Conservation (phyloP, 2,329 filamentous ascomycete species). For the Fusarium compactum region DNA sequence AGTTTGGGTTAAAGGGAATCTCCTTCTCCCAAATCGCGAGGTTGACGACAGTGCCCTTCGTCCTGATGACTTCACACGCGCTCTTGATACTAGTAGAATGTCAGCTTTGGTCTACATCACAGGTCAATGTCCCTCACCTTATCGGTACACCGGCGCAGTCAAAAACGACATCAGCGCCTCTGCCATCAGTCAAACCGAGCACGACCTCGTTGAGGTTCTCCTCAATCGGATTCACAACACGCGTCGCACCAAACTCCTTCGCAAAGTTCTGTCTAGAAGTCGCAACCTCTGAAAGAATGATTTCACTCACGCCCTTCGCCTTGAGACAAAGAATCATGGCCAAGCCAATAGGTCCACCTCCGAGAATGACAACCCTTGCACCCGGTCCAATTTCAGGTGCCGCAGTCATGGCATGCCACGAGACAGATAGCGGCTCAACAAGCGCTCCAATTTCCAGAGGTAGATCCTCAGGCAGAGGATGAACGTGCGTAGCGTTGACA, state of each 20-base stretch:
- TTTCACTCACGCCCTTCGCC: constrained; percentile 60
- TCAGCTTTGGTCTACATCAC: too few species aligned
- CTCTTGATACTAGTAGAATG: constrained; percentile 32
- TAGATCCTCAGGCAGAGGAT: constrained; percentile 64
- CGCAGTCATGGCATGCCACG: constrained; percentile 59
- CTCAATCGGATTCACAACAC: constrained; percentile 55
- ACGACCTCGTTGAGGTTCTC: constrained; percentile 62
- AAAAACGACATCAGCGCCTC: constrained; percentile 69
- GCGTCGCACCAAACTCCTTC: constrained; percentile 58
- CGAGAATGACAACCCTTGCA: constrained; percentile 61
- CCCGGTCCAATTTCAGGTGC: constrained; percentile 55
- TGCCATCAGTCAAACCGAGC: constrained; percentile 59
- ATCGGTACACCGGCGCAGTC: constrained; percentile 69
- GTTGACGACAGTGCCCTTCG: constrained; percentile 70
- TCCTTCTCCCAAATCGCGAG: constrained; percentile 72
- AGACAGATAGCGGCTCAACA: constrained; percentile 65
- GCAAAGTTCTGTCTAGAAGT: constrained; percentile 58
- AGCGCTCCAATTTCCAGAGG: constrained; percentile 64
- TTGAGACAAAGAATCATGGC: constrained; percentile 61
- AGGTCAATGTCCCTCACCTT: too few species aligned
- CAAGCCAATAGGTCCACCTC: constrained; percentile 63
- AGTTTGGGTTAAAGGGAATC: constrained; percentile 46
- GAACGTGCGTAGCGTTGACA: constrained; percentile 61
- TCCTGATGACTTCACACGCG: constrained; percentile 62
- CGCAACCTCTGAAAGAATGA: constrained; percentile 62